These are phyloP conservation scores for Ensete glaucum DNA, from an alignment of 176 grass and related monocot genomes.

Conservation along the genomic window DNA sequence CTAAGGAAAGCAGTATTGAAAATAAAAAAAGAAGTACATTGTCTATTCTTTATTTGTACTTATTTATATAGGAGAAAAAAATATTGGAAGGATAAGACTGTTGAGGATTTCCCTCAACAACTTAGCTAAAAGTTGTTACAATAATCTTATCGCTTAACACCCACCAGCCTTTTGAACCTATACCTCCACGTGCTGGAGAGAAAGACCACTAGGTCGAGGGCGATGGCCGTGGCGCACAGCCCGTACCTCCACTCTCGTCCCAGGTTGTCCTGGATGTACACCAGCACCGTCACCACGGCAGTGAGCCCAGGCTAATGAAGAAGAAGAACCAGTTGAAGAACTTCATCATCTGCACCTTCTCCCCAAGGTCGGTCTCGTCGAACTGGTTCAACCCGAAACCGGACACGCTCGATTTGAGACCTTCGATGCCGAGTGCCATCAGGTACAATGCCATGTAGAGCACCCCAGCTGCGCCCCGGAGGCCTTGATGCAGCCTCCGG, in stretches of 20 bases:
- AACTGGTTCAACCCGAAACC: conserved; percentile 96
- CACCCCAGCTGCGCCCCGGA: conserved; percentile 40
- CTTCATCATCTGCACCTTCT: conserved; percentile 65
- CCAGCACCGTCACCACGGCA: conserved; percentile 70
- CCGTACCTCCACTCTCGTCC: conserved; percentile 67
- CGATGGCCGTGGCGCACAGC: conserved; percentile 45
- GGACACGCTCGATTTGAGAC: conserved; percentile 83
- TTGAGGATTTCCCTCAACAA: too few species aligned
- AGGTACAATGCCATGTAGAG: conserved; percentile 70
- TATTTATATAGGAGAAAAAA: too few species aligned
- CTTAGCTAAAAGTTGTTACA: too few species aligned
- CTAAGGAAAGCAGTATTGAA: too few species aligned
- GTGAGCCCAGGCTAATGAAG: conserved; percentile 85
- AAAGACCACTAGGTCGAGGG: conserved; percentile 44
- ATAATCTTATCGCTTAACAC: too few species aligned
- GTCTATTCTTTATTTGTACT: too few species aligned
- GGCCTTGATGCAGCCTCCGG: conserved; percentile 27
- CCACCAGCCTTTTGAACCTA: conserved; percentile 68
- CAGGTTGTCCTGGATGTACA: conserved; percentile 86
- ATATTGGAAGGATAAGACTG: too few species aligned
- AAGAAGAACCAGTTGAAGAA: conserved; percentile 99
- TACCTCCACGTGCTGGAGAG: conserved; percentile 58
- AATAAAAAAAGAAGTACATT: too few species aligned
- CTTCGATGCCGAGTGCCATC: conserved; percentile 74
- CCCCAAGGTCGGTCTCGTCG: conserved; percentile 37